phyloP scores from a whole-genome alignment of 352 stramenopile genomes.

The Detonula confervacea region DNA sequence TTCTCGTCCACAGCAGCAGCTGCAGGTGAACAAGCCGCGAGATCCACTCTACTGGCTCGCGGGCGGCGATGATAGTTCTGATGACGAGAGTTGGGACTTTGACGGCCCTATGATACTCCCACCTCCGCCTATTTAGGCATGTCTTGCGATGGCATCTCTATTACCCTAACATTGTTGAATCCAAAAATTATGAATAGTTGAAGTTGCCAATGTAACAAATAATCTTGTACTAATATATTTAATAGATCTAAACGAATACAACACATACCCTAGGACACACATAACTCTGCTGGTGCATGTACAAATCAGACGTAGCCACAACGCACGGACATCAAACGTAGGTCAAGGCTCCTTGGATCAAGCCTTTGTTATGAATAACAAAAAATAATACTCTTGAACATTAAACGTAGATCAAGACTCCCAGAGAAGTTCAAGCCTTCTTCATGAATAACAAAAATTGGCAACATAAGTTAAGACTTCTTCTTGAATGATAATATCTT shows the following conservation, averaged over 20 bases:
- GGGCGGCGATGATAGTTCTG: conserved; percentile 42
- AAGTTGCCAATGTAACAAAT: too few relatives aligned
- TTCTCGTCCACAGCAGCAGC: conserved; percentile 8
- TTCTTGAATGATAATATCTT: conserved; percentile 53
- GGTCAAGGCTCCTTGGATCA: too few relatives aligned
- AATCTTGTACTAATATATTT: conserved; percentile 6
- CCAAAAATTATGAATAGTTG: neutral
- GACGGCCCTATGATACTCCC: conserved; percentile 60
- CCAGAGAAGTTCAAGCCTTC: neutral
- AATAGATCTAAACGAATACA: too few relatives aligned
- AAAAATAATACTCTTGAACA: too few relatives aligned
- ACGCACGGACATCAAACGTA: too few relatives aligned
- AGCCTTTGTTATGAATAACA: neutral
- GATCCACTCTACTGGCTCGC: conserved; percentile 46
- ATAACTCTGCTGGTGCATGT: too few relatives aligned
- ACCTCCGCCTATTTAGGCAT: conserved; percentile 38
- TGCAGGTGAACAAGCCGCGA: neutral
- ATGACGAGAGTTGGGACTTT: conserved; percentile 60
- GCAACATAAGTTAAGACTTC: conserved; percentile 23
- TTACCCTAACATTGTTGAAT: too few relatives aligned
- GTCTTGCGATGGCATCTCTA: neutral
- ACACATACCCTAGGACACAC: too few relatives aligned
- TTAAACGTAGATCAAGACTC: neutral
- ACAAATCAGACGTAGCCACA: too few relatives aligned
- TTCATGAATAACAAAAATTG: neutral